Base-by-base conservation (phyloP, 768 basidiomycete species). In the Tephrocybe rancida region DNA sequence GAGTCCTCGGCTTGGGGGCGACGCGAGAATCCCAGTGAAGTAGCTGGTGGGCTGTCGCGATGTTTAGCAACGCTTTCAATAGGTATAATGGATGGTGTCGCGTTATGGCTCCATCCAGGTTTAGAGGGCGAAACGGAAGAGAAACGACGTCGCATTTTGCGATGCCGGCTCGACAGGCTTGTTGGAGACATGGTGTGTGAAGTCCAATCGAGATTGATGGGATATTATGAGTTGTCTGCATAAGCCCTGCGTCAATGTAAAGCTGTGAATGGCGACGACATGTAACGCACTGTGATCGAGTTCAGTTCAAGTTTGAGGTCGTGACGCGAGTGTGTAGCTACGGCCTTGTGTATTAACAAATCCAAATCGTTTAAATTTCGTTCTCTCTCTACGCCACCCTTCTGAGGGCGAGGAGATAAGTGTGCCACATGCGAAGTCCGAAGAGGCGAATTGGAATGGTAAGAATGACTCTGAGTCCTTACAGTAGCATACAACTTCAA, bases 91-190 rank as follows among this genome's bases (percentile, higher is more conserved):
- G 65, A 59, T 38, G 66, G 70, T n/a, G 61, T 63, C 34, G 67
- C 63, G 9, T 57, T 60, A 16, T 61, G 55, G 29, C 56, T 46
- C 64, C 66, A 65, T 42, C 60, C 62, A 29, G 58, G 52, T 29
- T 54, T 60, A 45, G 63, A 56, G n/a, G 59, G 57, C 5, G 61
- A 64, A n/a, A 56, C 61, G 1, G 67, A 67, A 5, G 73, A 76
- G 52, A 72, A 69, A 13, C 70, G 66, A 39, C 72, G 64, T 21
- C 69, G 57, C 16, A 66, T 48, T 55, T 68, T 73, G 38, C 70
- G 65, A 30, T 65, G 60, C 16, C 67, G 64, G 48, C 64, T 52
- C 7, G 57, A 61, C 29, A 61, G 52, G 37, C 62, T 59, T n/a
- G 61, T 41, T 22, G 56, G 56, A 7, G 62, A 34, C 55, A 56